Evolutionary conservation across 768 basidiomycete species (phyloP).

Genomic region (Tulasnella sp.): DNA sequence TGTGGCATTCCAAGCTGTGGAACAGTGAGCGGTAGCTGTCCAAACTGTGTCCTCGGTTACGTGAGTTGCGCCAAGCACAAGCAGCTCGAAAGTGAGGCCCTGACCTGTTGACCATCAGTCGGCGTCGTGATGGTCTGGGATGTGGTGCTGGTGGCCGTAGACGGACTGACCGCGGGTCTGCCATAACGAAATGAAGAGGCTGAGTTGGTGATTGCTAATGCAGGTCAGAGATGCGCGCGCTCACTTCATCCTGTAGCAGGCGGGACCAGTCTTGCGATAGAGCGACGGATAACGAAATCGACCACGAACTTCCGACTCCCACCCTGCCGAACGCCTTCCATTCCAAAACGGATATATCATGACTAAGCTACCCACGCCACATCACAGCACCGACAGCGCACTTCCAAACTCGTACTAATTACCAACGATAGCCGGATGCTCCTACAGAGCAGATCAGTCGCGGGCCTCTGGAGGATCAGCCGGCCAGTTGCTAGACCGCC

Average conservation of each 20-base stretch:
- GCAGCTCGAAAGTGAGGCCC: conserved; percentile 11
- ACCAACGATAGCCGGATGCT: not conserved
- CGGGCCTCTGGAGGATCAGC: not conserved
- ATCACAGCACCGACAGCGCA: not conserved
- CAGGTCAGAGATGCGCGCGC: not conserved
- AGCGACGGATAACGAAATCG: conserved; percentile 20
- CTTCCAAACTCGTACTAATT: conserved; percentile 14
- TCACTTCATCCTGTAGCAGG: conserved; percentile 25
- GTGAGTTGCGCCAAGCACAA: not conserved
- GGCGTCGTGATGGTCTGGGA: conserved; percentile 17
- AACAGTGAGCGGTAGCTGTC: conserved; percentile 1
- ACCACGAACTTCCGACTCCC: conserved; percentile 26
- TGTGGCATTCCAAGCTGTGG: conserved; percentile 24
- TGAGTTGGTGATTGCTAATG: conserved; percentile 10
- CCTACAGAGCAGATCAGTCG: conserved; percentile 3
- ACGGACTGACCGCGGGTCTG: conserved; percentile 15
- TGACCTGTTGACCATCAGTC: conserved; percentile 27
- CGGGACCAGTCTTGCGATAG: conserved; percentile 26
- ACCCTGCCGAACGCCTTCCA: conserved; percentile 24
- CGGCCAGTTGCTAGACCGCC: not conserved
- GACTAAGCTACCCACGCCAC: conserved; percentile 10
- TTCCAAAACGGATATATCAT: conserved; percentile 22
- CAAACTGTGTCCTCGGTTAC: conserved; percentile 10
- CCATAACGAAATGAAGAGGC: conserved; percentile 9
- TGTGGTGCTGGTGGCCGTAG: conserved; percentile 13